A percentile compares a stretch with the other conserved stretches of the same genome.
phyloP scores from a whole-genome alignment of 2,329 filamentous ascomycete genomes.

The Fusarium sp. region DNA sequence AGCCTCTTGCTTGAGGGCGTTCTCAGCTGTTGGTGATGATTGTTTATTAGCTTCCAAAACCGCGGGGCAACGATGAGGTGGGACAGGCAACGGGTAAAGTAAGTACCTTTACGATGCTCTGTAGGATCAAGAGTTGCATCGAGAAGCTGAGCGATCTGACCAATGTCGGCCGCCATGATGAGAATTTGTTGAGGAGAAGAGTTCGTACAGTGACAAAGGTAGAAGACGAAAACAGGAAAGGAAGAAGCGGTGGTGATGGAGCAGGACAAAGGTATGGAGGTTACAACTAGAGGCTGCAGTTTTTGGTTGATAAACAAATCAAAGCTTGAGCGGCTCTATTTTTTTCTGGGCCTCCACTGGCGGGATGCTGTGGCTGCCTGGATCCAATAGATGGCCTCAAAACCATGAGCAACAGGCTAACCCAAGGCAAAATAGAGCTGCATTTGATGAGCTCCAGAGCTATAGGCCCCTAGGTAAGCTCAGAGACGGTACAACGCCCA shows the following conservation, averaged over 20 bases:
- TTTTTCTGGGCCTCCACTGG: conserved; percentile 32
- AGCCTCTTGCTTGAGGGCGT: conserved; percentile 82
- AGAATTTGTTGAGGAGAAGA: conserved; percentile 32
- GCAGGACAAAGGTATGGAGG: conserved; percentile 31
- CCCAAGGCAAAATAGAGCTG: conserved; percentile 10
- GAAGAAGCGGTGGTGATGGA: conserved; percentile 43
- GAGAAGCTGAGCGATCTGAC: conserved; percentile 82
- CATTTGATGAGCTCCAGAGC: conserved; percentile 26
- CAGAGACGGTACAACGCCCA: conserved; percentile 3
- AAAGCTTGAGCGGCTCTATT: conserved; percentile 24
- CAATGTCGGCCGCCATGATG: conserved; percentile 70
- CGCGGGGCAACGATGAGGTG: conserved; percentile 48
- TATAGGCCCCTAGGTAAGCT: conserved; percentile 6
- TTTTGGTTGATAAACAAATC: conserved; percentile 34
- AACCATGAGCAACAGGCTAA: conserved; percentile 11
- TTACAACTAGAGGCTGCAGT: conserved; percentile 33
- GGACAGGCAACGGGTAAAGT: conserved; percentile 48
- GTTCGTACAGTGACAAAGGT: conserved; percentile 23
- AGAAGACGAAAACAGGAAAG: conserved; percentile 36
- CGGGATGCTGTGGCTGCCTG: conserved; percentile 11
- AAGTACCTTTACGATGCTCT: conserved; percentile 90
- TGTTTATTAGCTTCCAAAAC: conserved; percentile 55
- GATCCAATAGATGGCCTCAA: conserved; percentile 22
- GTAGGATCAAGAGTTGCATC: conserved; percentile 90
- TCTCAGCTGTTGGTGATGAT: conserved; percentile 74